phyloP scores from a whole-genome alignment of 2,329 filamentous ascomycete genomes.

The Lizonia empirigonia region DNA sequence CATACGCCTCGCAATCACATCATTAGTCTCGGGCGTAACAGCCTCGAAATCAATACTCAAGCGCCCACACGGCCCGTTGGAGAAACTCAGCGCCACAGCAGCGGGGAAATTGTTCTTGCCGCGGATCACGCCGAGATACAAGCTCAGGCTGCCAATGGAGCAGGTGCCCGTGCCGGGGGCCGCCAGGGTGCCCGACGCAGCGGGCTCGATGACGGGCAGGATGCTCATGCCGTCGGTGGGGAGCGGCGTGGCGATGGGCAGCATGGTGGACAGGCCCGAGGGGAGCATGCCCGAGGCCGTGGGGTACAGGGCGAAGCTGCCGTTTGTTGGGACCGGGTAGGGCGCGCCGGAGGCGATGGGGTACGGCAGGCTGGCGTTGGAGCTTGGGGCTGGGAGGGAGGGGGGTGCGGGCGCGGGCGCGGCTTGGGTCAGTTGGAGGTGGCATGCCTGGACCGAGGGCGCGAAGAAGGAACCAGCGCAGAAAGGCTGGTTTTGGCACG shows the following conservation, averaged over 20 bases:
- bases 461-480: conserved; percentile 36
- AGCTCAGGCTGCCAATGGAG: conserved; percentile 18
- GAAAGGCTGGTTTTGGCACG: conserved; percentile 32
- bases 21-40: not conserved
- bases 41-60: conserved; percentile 16
- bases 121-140: conserved; percentile 28
- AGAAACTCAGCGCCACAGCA: conserved; percentile 23
- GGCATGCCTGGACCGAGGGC: conserved; percentile 27
- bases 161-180: not conserved
- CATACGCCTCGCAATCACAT: not conserved
- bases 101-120: conserved; percentile 23
- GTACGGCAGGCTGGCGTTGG: conserved; percentile 8
- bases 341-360: conserved; percentile 3
- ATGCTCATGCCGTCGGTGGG: conserved; percentile 4
- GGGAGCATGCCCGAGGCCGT: conserved; percentile 7
- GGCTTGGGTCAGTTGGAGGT: conserved; percentile 28
- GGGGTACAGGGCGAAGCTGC: conserved; percentile 1
- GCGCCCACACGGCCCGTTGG: conserved; percentile 34
- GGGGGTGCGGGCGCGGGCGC: conserved; percentile 12
- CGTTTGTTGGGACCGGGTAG: conserved; percentile 6
- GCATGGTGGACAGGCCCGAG: not conserved
- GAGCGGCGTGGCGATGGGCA: conserved; percentile 11
- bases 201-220: conserved; percentile 3
- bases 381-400: conserved; percentile 2
- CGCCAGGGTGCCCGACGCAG: conserved; percentile 3